These are phyloP conservation scores for Nepenthes mirabilis DNA, from an alignment of 148 eudicot genomes.

Conservation along the genomic window DNA sequence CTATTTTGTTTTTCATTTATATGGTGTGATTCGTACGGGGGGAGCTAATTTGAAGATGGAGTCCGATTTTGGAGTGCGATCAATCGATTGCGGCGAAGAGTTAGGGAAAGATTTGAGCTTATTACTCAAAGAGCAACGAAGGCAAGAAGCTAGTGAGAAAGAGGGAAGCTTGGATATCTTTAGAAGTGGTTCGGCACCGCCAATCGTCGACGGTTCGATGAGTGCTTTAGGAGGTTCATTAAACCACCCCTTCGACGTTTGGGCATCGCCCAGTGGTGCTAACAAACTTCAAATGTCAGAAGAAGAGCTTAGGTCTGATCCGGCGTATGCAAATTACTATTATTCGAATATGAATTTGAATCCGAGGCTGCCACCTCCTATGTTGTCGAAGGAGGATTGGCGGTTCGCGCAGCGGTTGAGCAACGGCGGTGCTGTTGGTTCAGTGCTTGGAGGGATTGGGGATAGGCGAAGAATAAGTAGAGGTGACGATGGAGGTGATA, in stretches of 20 bases:
- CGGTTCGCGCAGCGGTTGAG: conserved; percentile 40
- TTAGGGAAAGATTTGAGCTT: conserved; percentile 26
- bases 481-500: conserved; percentile 8
- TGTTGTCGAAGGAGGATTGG: conserved; percentile 61
- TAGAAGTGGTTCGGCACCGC: conserved; percentile 78
- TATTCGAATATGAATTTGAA: conserved; percentile 47
- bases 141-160: conserved; percentile 23
- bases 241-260: conserved; percentile 16
- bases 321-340: conserved; percentile 46
- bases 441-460: conserved; percentile 47
- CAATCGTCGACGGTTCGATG: conserved; percentile 58
- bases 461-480: conserved; percentile 35
- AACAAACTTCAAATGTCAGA: conserved; percentile 15
- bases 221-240: conserved; percentile 33
- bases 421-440: conserved; percentile 11
- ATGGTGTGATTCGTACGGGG: too few species aligned
- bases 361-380: conserved; percentile 58
- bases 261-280: conserved; percentile 8
- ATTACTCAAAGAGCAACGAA: conserved; percentile 24
- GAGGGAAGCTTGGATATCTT: conserved; percentile 34
- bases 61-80: conserved; percentile 42
- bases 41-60: conserved; percentile 17
- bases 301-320: conserved; percentile 58
- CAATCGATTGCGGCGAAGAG: conserved; percentile 51
- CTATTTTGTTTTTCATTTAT: background rate